A percentile compares a stretch with the other conserved stretches of the same genome.
These are phyloP conservation scores for Globisporangium radiosum DNA, from an alignment of 352 stramenopile genomes.

Conservation along the genomic window DNA sequence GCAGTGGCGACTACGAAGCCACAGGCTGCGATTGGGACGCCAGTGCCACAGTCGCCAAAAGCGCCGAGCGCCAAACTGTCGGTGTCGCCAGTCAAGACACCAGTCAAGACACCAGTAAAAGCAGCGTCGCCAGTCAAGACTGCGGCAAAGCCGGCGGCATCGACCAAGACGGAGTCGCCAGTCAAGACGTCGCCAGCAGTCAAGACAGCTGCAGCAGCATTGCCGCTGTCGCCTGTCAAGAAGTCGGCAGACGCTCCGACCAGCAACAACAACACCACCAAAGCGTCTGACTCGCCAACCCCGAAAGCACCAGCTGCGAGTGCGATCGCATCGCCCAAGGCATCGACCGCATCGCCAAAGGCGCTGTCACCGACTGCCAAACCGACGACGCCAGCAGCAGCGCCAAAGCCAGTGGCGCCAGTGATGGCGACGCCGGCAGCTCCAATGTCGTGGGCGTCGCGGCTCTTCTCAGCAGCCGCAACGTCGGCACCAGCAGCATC, in stretches of 20 bases:
- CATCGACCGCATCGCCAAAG: neutral
- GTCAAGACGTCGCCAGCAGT: conserved; percentile 8
- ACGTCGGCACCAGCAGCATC: conserved; percentile 12
- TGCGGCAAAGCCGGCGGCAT: conserved; percentile 8
- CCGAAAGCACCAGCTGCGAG: neutral
- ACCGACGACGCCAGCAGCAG: conserved; percentile 11
- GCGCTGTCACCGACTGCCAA: conserved; percentile 12
- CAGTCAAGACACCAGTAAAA: conserved; percentile 9
- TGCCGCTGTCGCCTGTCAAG: conserved; percentile 16
- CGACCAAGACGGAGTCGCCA: conserved; percentile 8
- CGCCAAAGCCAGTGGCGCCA: conserved; percentile 16
- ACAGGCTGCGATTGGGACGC: conserved; percentile 35
- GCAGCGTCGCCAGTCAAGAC: conserved; percentile 20
- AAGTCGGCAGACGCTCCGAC: conserved; percentile 5
- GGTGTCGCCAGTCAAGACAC: conserved; percentile 13
- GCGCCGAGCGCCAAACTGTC: conserved; percentile 20
- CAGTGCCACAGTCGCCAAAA: conserved; percentile 18
- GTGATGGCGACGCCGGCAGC: conserved; percentile 6
- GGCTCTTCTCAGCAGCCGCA: conserved; percentile 26
- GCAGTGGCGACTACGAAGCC: conserved; percentile 8
- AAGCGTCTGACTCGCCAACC: too few species aligned
- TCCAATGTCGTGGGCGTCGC: conserved; percentile 55
- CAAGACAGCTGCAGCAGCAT: too few species aligned
- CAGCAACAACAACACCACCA: neutral
- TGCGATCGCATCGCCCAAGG: conserved; percentile 12